Evolutionary conservation across 2,329 filamentous ascomycete species (phyloP), one percentile per base, ranked within the genome.

Genomic region (Pleurostoma richardsiae): DNA sequence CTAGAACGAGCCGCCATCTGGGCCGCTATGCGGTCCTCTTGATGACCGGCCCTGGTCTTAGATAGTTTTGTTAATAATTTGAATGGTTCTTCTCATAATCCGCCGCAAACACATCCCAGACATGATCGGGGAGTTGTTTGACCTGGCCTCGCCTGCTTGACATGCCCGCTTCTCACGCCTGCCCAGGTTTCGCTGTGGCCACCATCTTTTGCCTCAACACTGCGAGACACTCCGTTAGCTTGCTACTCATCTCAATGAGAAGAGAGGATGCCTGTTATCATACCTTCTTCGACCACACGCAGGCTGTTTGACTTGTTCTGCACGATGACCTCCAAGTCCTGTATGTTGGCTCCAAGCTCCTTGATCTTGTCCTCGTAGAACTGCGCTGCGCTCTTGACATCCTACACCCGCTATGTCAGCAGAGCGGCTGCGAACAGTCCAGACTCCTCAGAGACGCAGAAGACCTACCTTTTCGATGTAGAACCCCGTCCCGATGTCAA

Each of bases 401-500:
- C 71, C 76, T 80, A 50, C n/a, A 44, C 4, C 19, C 19, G 11
- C 38, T 44, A 10, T 8, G 30, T 48, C 4, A 49, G 51, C 10
- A 4, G 27, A 10, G 11, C 1, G n/a, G 8, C 4, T 4, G 28
- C 27, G 39, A 42, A 28, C 19, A 19, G 19, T 19, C 19, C 19
- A 19, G 19, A 19, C 19, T 19, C 19, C 19, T 19, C 19, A 19
- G 19, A 19, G 19, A 19, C 19, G 19, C 19, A 19, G 27, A 5
- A 10, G 28, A 46, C 60, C 47, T 54, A 86, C 85, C 81, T 99
- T 99, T 70, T 97, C 91, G 45, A 97, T 85, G 61, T 90, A 91
- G 65, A 95, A 97, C 0, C 92, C 92, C 1, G 92, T 97, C 26
- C 92, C 92, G 26, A 96, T 83, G 65, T 97, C 92, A 39, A 97